phyloP scores from a whole-genome alignment of 345 rosid species.

The Rhizophora apiculata region DNA sequence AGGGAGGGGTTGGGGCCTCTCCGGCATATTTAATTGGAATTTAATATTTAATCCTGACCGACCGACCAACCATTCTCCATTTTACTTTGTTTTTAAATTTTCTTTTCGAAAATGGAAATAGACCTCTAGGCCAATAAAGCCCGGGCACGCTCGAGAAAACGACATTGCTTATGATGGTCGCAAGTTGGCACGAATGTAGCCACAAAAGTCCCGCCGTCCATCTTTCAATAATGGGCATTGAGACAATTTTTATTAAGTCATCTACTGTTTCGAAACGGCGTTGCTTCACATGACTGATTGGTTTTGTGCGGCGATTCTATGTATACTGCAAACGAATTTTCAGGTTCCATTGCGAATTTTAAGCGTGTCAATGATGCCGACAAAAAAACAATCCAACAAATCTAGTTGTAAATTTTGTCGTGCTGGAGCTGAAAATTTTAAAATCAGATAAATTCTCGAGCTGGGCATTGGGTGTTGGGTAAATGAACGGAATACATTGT shows the following conservation, averaged over 20 bases:
- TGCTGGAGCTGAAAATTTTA: conserved; percentile 12
- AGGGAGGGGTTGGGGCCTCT: conserved; percentile 17
- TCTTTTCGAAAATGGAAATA: background rate
- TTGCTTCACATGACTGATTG: too few relatives aligned
- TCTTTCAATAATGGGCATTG: conserved; percentile 2
- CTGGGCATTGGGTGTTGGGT: conserved; percentile 1
- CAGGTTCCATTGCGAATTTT: too few relatives aligned
- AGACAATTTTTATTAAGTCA: background rate
- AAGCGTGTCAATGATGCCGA: too few relatives aligned
- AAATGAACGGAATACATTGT: background rate
- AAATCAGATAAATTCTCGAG: conserved; percentile 2
- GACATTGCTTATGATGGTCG: conserved; percentile 5
- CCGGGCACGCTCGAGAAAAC: background rate
- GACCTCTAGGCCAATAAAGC: too few relatives aligned
- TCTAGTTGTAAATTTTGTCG: too few relatives aligned
- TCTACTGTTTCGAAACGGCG: too few relatives aligned
- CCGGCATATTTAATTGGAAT: conserved; percentile 17
- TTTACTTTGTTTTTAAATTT: background rate
- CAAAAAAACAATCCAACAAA: too few relatives aligned
- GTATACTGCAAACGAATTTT: too few relatives aligned
- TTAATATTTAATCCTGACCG: conserved; percentile 7
- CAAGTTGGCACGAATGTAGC: conserved; percentile 26
- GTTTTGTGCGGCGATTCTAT: too few relatives aligned
- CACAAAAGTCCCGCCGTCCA: conserved; percentile 39
- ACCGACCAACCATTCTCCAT: conserved; percentile 33